Evolutionary conservation across 108 stramenopile species (phyloP).

Genomic region (Pseudonitzschia pungens): DNA sequence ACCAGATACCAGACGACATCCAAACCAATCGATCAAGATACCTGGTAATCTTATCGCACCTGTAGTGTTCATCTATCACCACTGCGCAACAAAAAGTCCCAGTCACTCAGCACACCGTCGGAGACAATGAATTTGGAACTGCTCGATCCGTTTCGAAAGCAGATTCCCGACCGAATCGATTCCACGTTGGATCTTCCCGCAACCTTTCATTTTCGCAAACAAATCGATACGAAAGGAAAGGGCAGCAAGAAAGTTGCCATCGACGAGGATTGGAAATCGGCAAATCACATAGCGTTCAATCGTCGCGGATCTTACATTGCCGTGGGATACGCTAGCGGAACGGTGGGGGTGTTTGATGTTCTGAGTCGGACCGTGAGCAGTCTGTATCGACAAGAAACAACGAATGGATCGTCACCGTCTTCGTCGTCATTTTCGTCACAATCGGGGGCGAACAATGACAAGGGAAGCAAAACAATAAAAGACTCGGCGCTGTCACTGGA

Average conservation of each 20-base stretch:
- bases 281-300: constrained; percentile 68
- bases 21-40: too few species aligned
- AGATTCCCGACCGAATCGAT: constrained; percentile 82
- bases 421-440: neutral
- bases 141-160: constrained; percentile 69
- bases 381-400: constrained; percentile 44
- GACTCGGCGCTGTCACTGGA: neutral
- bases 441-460: neutral
- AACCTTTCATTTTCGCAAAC: constrained; percentile 42
- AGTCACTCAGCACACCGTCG: too few species aligned
- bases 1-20: too few species aligned
- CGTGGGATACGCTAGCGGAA: constrained; percentile 71
- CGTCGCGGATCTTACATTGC: constrained; percentile 67
- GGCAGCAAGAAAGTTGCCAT: constrained; percentile 15
- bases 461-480: neutral
- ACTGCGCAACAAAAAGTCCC: too few species aligned
- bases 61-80: too few species aligned
- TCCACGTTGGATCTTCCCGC: constrained; percentile 62
- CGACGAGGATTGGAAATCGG: constrained; percentile 54
- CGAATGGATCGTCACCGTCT: constrained; percentile 6
- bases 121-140: constrained; percentile 78
- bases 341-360: constrained; percentile 57
- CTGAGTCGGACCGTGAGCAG: constrained; percentile 59
- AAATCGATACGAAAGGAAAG: constrained; percentile 7
- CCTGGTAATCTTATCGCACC: too few species aligned